These are phyloP conservation scores for Mediolabrus comicus DNA, from an alignment of 108 stramenopile species.

Conservation along the genomic window DNA sequence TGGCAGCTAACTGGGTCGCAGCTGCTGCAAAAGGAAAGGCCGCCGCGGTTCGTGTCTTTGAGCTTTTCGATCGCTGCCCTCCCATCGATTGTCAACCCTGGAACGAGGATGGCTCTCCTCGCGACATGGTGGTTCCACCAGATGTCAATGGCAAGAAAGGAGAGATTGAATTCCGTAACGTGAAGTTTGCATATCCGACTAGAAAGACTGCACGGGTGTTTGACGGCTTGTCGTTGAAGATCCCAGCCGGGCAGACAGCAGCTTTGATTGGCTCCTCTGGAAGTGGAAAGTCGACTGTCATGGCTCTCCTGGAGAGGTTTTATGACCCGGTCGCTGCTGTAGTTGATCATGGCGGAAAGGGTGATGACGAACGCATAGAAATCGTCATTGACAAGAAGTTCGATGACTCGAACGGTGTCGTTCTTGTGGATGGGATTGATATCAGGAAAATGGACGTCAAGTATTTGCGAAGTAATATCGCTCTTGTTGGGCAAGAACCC, in stretches of 20 bases:
- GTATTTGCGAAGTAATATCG: conserved; percentile 43
- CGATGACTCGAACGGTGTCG: conserved; percentile 24
- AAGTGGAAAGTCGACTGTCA: conserved; percentile 73
- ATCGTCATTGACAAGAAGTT: conserved; percentile 49
- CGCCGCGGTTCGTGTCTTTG: conserved; percentile 35
- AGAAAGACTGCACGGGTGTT: conserved; percentile 64
- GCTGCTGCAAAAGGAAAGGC: conserved; percentile 42
- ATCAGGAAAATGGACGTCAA: conserved; percentile 18
- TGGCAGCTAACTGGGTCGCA: conserved; percentile 35
- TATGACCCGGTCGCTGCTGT: conserved; percentile 59
- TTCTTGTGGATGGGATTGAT: conserved; percentile 25
- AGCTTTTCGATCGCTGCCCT: conserved; percentile 38
- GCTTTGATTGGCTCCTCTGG: conserved; percentile 79
- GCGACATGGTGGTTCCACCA: conserved; percentile 16
- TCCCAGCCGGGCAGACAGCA: conserved; percentile 53
- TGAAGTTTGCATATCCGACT: conserved; percentile 77
- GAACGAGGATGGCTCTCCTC: conserved; percentile 36
- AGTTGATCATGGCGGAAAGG: conserved; percentile 11
- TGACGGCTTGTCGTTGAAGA: conserved; percentile 50
- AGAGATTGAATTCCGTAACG: conserved; percentile 45
- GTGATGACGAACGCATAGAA: conserved; percentile 8
- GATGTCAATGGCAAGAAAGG: conserved; percentile 26
- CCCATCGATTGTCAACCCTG: conserved; percentile 34
- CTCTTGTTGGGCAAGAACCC: conserved; percentile 74
- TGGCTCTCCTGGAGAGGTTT: conserved; percentile 66